Conservation (phyloP, 306 rosid genomes). For the Crotalaria pallida region DNA sequence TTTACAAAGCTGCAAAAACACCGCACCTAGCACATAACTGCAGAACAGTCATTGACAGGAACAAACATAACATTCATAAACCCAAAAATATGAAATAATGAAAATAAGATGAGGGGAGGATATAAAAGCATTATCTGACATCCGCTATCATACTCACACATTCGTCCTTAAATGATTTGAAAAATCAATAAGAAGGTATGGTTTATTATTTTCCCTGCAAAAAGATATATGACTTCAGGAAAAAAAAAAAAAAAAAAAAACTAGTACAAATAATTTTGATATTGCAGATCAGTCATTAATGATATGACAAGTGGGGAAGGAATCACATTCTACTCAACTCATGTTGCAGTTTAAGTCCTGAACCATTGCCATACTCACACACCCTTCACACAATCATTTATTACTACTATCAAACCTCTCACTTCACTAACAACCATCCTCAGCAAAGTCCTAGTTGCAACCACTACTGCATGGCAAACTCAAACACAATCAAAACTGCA, state of each 20-base stretch:
- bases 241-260: background rate
- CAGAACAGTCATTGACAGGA: conserved; percentile 17
- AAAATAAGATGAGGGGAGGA: background rate
- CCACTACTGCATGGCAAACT: background rate
- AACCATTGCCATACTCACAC: background rate
- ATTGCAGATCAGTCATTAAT: conserved; percentile 4
- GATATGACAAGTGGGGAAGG: background rate
- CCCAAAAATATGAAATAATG: conserved; percentile 3
- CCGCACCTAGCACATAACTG: conserved; percentile 74
- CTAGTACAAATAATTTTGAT: background rate
- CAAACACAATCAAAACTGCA: background rate
- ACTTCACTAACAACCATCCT: background rate
- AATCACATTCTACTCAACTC: background rate
- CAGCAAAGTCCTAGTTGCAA: background rate
- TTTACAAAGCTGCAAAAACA: conserved; percentile 73
- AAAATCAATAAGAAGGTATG: conserved; percentile 77
- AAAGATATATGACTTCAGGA: conserved; percentile 4
- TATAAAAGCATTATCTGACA: background rate
- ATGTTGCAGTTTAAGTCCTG: background rate
- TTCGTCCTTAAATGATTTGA: conserved; percentile 52
- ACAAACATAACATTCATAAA: conserved; percentile 15
- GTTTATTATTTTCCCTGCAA: conserved; percentile 50
- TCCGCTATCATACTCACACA: conserved; percentile 45
- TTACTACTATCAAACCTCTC: background rate
- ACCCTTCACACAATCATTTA: background rate